phyloP scores from a whole-genome alignment of 192 early-diverging fungal species.

The Dissophora globulifera region DNA sequence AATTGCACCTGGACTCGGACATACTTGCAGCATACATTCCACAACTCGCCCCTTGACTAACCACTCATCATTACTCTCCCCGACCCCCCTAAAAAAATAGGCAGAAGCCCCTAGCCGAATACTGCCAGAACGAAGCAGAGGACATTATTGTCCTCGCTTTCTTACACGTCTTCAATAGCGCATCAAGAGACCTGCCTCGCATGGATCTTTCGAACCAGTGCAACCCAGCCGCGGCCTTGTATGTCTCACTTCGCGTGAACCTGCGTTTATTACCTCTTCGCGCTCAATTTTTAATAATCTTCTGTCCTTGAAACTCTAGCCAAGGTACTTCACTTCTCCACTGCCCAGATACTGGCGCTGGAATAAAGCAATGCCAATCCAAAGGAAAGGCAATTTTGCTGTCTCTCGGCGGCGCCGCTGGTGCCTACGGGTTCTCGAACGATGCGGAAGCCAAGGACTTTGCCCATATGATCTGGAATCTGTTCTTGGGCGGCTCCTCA shows the following conservation, averaged over 20 bases:
- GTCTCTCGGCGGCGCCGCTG: slow-evolving; percentile 76
- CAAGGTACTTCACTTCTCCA: slow-evolving; percentile 71
- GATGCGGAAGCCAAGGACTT: slow-evolving; percentile 67
- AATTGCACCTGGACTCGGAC: too few species aligned
- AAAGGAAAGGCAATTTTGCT: slow-evolving; percentile 79
- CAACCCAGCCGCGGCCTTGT: slow-evolving; percentile 56
- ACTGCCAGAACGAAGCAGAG: slow-evolving; percentile 63
- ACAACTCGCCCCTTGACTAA: too few species aligned
- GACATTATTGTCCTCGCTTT: slow-evolving; percentile 72
- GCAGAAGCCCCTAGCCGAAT: slow-evolving; percentile 63
- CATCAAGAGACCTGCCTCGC: slow-evolving; percentile 59
- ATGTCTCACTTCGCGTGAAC: too few species aligned
- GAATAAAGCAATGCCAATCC: slow-evolving; percentile 76
- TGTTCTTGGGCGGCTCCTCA: slow-evolving; percentile 76
- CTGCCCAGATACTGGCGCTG: slow-evolving; percentile 74
- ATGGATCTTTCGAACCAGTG: slow-evolving; percentile 80
- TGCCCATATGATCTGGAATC: slow-evolving; percentile 79
- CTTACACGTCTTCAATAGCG: slow-evolving; percentile 72
- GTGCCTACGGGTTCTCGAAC: slow-evolving; percentile 68
- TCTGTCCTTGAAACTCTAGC: slow-evolving; percentile 10
- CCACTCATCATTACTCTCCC: too few species aligned
- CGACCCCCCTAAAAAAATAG: too few species aligned
- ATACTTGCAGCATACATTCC: too few species aligned
- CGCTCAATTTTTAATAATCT: too few species aligned
- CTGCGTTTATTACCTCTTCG: too few species aligned